phyloP scores from a whole-genome alignment of 345 rosid species.

The Sonneratia alba region DNA sequence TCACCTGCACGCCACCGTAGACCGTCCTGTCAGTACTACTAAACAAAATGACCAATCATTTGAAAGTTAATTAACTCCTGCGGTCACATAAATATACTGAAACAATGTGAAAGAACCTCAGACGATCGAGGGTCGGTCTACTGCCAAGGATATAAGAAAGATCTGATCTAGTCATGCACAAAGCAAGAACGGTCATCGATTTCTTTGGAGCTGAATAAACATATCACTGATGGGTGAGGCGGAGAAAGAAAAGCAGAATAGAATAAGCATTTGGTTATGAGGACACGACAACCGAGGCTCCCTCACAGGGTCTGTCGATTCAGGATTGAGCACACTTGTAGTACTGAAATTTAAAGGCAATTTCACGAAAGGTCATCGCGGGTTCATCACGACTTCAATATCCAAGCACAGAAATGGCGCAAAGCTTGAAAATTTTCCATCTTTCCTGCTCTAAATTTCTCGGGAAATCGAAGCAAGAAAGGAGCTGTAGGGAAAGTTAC shows the following conservation, averaged over 20 bases:
- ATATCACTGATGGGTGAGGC: too few relatives aligned
- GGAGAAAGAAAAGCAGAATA: too few relatives aligned
- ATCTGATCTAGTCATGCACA: neutral
- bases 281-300: too few relatives aligned
- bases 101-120: neutral
- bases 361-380: neutral
- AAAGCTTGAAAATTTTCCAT: neutral
- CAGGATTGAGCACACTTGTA: too few relatives aligned
- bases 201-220: too few relatives aligned
- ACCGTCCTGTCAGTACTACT: neutral
- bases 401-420: neutral
- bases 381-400: neutral
- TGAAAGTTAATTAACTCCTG: neutral
- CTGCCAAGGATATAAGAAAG: too few relatives aligned
- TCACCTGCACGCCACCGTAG: conserved; percentile 34
- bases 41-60: neutral
- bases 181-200: neutral
- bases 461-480: neutral
- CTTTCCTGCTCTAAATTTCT: neutral
- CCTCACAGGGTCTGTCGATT: too few relatives aligned
- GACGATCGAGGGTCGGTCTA: too few relatives aligned
- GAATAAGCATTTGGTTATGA: too few relatives aligned
- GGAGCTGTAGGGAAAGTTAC: conserved; percentile 16
- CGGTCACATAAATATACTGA: neutral
- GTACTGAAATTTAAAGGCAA: neutral